These are phyloP conservation scores for Monilinia fructigena DNA, from an alignment of 2,329 filamentous ascomycete genomes.

Conservation along the genomic window DNA sequence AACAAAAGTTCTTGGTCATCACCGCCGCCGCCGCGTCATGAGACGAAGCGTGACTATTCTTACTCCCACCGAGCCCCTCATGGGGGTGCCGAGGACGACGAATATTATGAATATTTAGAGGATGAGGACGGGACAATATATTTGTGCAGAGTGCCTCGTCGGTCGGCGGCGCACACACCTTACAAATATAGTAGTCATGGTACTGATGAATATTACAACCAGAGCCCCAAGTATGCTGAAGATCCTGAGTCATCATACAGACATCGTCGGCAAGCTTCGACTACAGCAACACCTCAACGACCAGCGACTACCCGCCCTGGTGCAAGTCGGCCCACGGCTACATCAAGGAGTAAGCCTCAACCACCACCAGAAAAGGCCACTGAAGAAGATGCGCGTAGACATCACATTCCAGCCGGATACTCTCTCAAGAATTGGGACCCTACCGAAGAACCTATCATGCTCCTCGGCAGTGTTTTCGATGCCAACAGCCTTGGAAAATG, in stretches of 20 bases:
- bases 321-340: constrained; percentile 32
- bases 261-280: constrained; percentile 36
- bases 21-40: constrained; percentile 33
- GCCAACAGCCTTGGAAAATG: constrained; percentile 97
- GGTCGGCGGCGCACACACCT: constrained; percentile 32
- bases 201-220: constrained; percentile 41
- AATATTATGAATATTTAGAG: constrained; percentile 39
- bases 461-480: constrained; percentile 94
- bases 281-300: constrained; percentile 37
- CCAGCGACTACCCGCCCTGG: constrained; percentile 26
- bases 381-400: constrained; percentile 58
- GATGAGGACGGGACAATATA: constrained; percentile 37
- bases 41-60: constrained; percentile 38
- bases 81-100: constrained; percentile 43
- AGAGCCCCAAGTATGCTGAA: constrained; percentile 38
- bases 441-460: constrained; percentile 85
- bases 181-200: constrained; percentile 41
- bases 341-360: constrained; percentile 41
- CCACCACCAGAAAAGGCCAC: constrained; percentile 51
- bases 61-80: constrained; percentile 41
- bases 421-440: constrained; percentile 99
- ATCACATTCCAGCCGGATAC: constrained; percentile 83
- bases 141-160: constrained; percentile 23
- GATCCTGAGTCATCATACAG: constrained; percentile 33
- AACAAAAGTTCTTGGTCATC: constrained; percentile 40